Conservation (phyloP, 192 early-diverging fungal species). For the Piromyces finnis region DNA sequence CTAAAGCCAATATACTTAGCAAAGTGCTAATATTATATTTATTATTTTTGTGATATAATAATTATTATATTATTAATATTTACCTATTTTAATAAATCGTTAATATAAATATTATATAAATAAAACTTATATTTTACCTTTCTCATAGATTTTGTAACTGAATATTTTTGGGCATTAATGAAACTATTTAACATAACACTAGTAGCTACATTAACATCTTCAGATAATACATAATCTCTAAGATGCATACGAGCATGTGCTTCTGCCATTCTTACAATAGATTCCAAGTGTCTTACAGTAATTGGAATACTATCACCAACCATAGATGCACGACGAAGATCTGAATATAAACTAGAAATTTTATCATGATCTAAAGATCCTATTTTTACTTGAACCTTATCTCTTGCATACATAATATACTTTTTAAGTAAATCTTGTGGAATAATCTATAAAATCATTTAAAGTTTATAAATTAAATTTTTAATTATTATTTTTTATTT, state of each 20-base stretch:
- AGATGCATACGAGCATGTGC: conserved; percentile 92
- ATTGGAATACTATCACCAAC: conserved; percentile 49
- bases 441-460: conserved; percentile 51
- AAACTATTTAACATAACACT: conserved; percentile 74
- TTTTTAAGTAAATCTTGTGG: conserved; percentile 66
- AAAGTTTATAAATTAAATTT: no score
- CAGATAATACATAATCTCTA: conserved; percentile 70
- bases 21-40: no score
- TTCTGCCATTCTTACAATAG: conserved; percentile 69
- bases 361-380: conserved; percentile 76
- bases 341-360: conserved; percentile 73
- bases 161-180: conserved; percentile 82
- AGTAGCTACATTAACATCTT: conserved; percentile 88
- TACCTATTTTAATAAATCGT: no score
- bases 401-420: conserved; percentile 74
- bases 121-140: no score
- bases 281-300: conserved; percentile 73
- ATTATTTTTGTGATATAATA: neutral
- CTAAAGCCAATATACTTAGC: conserved; percentile 61
- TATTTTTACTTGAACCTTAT: conserved; percentile 57
- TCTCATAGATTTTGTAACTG: conserved; percentile 66
- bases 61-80: no score
- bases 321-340: conserved; percentile 73
- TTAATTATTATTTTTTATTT: no score
- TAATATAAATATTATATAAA: no score